These are phyloP conservation scores for Phialophora tarda DNA, from an alignment of 2,329 filamentous ascomycete genomes.

Conservation along the genomic window DNA sequence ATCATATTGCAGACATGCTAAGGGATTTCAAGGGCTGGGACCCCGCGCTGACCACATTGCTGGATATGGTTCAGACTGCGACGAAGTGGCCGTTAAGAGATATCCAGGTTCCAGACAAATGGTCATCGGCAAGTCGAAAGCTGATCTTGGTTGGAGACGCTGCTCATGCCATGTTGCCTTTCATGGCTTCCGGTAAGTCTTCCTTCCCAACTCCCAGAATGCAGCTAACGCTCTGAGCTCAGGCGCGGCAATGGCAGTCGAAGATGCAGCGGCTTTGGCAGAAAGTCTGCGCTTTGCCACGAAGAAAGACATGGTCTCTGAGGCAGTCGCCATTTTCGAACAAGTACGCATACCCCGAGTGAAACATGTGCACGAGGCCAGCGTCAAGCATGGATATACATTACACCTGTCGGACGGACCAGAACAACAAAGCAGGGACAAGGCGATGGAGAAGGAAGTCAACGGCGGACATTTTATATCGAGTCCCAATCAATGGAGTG, in stretches of 20 bases:
- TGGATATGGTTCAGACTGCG: slow-evolving; percentile 5
- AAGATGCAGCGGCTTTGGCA: slow-evolving; percentile 11
- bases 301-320: background rate
- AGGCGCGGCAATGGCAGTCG: slow-evolving; percentile 15
- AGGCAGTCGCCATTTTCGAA: slow-evolving; percentile 6
- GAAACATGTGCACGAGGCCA: slow-evolving; percentile 48
- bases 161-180: slow-evolving; percentile 52
- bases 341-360: slow-evolving; percentile 13
- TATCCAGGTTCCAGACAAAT: slow-evolving; percentile 28
- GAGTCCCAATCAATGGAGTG: slow-evolving; percentile 57
- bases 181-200: slow-evolving; percentile 48
- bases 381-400: slow-evolving; percentile 52
- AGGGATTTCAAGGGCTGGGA: slow-evolving; percentile 11
- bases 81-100: slow-evolving; percentile 9
- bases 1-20: background rate
- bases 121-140: slow-evolving; percentile 40
- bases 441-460: slow-evolving; percentile 50
- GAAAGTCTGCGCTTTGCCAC: slow-evolving; percentile 5
- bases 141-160: slow-evolving; percentile 50
- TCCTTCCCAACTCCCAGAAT: no score
- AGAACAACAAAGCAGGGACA: slow-evolving; percentile 49
- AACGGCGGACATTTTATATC: slow-evolving; percentile 44
- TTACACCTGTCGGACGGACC: slow-evolving; percentile 56
- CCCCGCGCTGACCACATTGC: slow-evolving; percentile 4
- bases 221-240: background rate